Evolutionary conservation across 1,139 yeast genomes (phyloP).

Genomic region (Hanseniaspora gamundiae): DNA sequence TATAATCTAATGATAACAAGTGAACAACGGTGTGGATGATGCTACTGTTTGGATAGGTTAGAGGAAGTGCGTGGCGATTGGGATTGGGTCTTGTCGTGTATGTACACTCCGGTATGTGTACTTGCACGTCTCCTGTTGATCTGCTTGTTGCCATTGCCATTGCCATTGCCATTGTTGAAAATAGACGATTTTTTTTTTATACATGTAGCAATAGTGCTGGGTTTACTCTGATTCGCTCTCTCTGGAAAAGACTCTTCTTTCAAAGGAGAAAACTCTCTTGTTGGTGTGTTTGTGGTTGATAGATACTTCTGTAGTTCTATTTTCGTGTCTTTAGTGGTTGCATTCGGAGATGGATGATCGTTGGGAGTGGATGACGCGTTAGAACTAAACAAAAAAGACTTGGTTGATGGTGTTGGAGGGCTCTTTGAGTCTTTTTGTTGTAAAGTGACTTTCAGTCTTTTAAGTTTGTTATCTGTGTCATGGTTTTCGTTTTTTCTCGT

Average conservation of each 20-base stretch:
- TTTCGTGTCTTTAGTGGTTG: too few relatives aligned
- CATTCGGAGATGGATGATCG: too few relatives aligned
- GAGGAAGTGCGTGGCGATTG: too few relatives aligned
- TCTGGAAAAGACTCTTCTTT: not conserved
- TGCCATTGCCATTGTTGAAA: slow-evolving; percentile 11
- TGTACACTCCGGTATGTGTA: not conserved
- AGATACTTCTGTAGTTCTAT: not conserved
- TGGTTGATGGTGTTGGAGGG: too few relatives aligned
- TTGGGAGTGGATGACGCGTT: too few relatives aligned
- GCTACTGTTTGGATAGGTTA: too few relatives aligned
- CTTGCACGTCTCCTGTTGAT: slow-evolving; percentile 1
- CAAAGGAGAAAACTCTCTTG: not conserved
- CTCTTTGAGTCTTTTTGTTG: too few relatives aligned
- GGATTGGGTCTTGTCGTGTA: slow-evolving; percentile 6
- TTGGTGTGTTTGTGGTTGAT: slow-evolving; percentile 2
- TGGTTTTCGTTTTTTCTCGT: too few relatives aligned
- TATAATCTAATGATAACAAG: too few relatives aligned
- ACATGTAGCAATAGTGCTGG: not conserved
- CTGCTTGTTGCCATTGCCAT: not conserved
- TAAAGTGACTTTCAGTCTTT: slow-evolving; percentile 6
- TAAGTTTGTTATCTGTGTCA: not conserved
- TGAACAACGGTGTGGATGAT: too few relatives aligned
- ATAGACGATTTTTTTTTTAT: slow-evolving; percentile 2
- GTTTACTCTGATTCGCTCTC: too few relatives aligned
- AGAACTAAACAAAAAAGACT: too few relatives aligned